Base-by-base conservation (phyloP, 257 asterid genomes). In the Striga asiatica region DNA sequence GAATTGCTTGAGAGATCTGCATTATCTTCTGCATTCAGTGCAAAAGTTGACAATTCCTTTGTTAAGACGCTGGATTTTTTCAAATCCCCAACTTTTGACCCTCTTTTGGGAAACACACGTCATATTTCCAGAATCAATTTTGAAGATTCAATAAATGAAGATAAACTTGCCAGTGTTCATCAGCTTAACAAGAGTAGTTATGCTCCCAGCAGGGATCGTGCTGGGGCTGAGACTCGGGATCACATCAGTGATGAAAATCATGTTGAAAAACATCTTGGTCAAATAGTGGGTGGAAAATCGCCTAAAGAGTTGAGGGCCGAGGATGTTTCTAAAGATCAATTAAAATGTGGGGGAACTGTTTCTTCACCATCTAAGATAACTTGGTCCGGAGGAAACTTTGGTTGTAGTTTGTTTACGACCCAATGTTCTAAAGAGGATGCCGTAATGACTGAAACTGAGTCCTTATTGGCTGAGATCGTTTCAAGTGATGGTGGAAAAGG, bases 1-100 rank as follows among this genome's bases (percentile, higher is more conserved):
- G 80, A 75, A 12, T 66, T 54, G 23, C 82, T 91, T 70, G 78
- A 80, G 72, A 77, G 70, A 60, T 81, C 92, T 72, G 73, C 87
- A 24, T 70, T 66, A 25, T 63, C 81, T 70, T 77, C 94, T 70
- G 50, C 75, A 51, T 71, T 74, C 64, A 68, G 76, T 66, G 66
- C 79, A 56, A 78, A 66, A 75, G 56, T 82, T 60, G 88, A 79
- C 74, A 66, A 35, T 50, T 69, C 80, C 49, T 65, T 69, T 31
- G 58, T 74, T 37, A 78, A 60, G 67, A 64, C 79, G 3, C 56
- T 78, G 68, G 75, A 74, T 42, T 69, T 70, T 54, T 46, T 67
- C 12, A 75, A 65, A 64, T 64, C 88, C 68, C 87, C 86, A 19
- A 76, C 72, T 62, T 54, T 65, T 58, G 70, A 55, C 45, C 56